Evolutionary conservation across 306 rosid species (phyloP).

Genomic region (Vigna nakashimae): DNA sequence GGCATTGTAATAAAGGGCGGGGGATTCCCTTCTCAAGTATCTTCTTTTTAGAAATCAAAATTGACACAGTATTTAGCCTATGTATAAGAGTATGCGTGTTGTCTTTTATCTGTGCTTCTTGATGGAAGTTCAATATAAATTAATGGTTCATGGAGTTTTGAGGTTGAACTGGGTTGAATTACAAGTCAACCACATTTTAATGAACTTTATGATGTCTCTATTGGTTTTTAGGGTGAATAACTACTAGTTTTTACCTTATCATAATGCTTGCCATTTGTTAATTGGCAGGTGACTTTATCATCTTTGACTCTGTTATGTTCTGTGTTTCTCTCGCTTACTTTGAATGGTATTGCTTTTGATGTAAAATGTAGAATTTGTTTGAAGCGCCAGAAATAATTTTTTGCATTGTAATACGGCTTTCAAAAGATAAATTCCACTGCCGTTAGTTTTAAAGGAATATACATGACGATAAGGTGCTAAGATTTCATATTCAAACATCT

Average conservation of each 20-base stretch:
- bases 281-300: slow-evolving; percentile 15
- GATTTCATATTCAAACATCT: slow-evolving; percentile 2
- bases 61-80: no score
- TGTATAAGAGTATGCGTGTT: neutral
- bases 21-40: neutral
- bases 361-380: neutral
- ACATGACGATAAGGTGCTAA: slow-evolving; percentile 1
- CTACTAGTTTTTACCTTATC: neutral
- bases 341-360: neutral
- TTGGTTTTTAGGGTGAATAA: slow-evolving; percentile 2
- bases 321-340: slow-evolving; percentile 13
- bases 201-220: neutral
- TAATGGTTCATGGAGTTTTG: neutral
- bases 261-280: neutral
- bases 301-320: neutral
- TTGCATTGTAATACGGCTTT: neutral
- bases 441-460: neutral
- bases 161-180: neutral
- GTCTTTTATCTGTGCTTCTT: neutral
- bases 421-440: neutral
- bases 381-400: neutral
- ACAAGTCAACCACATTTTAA: neutral
- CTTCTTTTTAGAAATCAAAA: neutral
- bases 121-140: neutral
- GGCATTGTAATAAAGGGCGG: neutral